phyloP scores from a whole-genome alignment of 257 asterid genomes.

The Solanum pimpinellifolium region DNA sequence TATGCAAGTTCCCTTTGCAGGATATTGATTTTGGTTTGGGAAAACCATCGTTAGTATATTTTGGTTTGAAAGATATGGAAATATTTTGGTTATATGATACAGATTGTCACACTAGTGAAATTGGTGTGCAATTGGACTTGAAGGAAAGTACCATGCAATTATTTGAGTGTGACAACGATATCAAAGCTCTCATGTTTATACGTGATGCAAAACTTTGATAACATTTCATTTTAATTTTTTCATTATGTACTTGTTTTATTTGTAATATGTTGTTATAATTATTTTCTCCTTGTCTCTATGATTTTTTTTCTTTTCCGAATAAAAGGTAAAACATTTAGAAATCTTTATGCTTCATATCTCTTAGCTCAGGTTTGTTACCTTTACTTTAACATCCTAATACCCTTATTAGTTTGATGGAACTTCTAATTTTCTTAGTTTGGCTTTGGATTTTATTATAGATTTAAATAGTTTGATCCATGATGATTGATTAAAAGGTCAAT shows the following conservation, averaged over 20 bases:
- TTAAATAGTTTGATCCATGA: no score
- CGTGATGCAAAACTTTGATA: not conserved
- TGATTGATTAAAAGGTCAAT: no score
- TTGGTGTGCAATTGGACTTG: not conserved
- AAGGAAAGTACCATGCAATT: not conserved
- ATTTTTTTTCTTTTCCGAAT: no score
- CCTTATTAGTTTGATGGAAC: no score
- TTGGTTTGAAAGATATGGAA: not conserved
- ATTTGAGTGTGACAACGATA: not conserved
- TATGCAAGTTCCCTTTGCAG: not conserved
- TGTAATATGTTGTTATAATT: not conserved
- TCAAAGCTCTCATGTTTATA: not conserved
- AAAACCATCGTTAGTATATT: not conserved
- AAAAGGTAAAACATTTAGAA: no score
- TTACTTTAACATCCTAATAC: no score
- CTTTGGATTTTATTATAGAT: no score
- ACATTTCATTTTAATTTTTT: not conserved
- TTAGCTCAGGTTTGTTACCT: no score
- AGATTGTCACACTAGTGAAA: not conserved
- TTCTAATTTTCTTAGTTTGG: no score
- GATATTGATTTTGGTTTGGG: slow-evolving; percentile 7
- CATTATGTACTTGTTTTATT: not conserved
- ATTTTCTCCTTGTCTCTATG: no score
- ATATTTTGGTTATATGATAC: not conserved
- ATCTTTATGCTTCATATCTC: no score